Evolutionary conservation across 805 yeast species (phyloP), one percentile per base, ranked within the genome.

Genomic region (Lachancea sp.): DNA sequence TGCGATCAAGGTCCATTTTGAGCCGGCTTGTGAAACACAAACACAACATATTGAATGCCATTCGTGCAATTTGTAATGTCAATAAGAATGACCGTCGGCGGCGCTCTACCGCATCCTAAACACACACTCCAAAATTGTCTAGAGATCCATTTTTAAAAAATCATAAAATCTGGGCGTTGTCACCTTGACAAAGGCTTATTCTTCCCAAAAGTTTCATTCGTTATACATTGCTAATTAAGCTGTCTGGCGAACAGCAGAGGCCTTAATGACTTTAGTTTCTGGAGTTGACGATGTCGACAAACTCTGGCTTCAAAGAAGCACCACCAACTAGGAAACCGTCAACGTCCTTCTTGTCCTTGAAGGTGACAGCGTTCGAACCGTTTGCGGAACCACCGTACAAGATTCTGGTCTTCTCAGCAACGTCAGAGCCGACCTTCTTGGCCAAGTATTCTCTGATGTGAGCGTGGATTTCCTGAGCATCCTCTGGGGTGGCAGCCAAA

Each of bases 251-350:
- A 13, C 32, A 4, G 16, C 17, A 25, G 12, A 9, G 18, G n/a
- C n/a, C 26, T 32, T 5, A 7, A 34, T 15, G 11, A 7, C 19
- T 19, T 67, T 79, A 86, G 67, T 74, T 72, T 83, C 95, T 84
- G 45, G 95, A 85, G 76, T 85, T 91, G 79, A 93, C 77, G 67
- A 93, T 93, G 73, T 88, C 93, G 65, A 87, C 81, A 66, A 93
- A 93, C 76, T 93, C 99, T 56, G 99, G 96, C 80, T 93, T 93
- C 71, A 93, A 81, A 38, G 95, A 87, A 65, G 99, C 99, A 75
- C 99, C 99, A 66, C 99, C 99, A 60, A 93, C 99, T 64, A 93
- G 81, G 91, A 90, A 93, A 44, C 99, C 99, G 66, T 93, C 99
- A 54, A 93, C 95, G 65, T 93, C 96, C 20, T 73, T 73, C 80